Evolutionary conservation across 1,284 basidiomycete genomes (phyloP).

Genomic region (Cerrena zonata): DNA sequence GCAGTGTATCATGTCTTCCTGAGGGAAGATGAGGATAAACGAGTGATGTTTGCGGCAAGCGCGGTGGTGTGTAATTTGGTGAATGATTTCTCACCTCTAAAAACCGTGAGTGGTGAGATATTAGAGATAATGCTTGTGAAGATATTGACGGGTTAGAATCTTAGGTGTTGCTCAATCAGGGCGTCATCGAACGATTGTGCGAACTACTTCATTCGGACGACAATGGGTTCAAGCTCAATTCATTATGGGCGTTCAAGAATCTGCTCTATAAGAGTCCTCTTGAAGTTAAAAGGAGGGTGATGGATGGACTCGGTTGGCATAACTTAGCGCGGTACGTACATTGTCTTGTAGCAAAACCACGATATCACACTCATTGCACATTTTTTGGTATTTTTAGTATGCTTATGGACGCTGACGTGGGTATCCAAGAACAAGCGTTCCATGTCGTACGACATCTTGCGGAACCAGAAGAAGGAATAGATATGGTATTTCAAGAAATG

Average conservation of each 20-base stretch:
- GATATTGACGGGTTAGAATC: background rate
- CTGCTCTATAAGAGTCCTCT: constrained; percentile 56
- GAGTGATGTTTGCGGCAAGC: constrained; percentile 70
- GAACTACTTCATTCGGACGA: constrained; percentile 50
- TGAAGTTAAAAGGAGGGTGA: constrained; percentile 57
- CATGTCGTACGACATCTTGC: constrained; percentile 60
- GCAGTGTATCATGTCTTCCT: constrained; percentile 58
- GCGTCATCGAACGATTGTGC: constrained; percentile 59
- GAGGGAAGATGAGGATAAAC: constrained; percentile 54
- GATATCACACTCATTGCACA: background rate
- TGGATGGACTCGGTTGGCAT: constrained; percentile 60
- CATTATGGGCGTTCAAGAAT: constrained; percentile 81
- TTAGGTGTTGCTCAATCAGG: constrained; percentile 59
- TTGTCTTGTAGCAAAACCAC: background rate
- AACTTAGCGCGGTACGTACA: constrained; percentile 43
- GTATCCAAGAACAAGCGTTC: constrained; percentile 63
- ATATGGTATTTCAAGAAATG: constrained; percentile 50
- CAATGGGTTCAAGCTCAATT: constrained; percentile 55
- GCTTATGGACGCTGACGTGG: constrained; percentile 42
- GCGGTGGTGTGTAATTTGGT: constrained; percentile 80
- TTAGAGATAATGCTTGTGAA: constrained; percentile 5
- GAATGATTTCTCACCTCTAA: constrained; percentile 79
- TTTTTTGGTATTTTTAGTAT: too few relatives aligned
- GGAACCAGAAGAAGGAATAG: constrained; percentile 55
- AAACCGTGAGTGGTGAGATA: constrained; percentile 42